Percentiles rank a stretch among this genome's conserved stretches.
phyloP scores from a whole-genome alignment of 768 basidiomycete genomes.

The Sistotremastrum suecicum region DNA sequence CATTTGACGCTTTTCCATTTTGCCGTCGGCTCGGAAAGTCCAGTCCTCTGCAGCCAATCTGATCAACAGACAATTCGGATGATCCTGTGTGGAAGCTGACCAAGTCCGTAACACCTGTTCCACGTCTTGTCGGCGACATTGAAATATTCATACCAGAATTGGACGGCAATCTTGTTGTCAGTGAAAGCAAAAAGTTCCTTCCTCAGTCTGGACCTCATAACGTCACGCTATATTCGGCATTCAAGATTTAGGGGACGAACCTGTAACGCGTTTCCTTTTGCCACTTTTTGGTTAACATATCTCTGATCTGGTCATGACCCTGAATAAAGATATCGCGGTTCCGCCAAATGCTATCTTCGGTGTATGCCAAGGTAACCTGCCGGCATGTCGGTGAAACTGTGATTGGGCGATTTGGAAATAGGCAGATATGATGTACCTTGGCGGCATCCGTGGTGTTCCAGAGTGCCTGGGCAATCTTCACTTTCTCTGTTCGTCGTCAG shows the following conservation, averaged over 20 bases:
- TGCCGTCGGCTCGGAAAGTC: constrained; percentile 36
- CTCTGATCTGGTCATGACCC: constrained; percentile 29
- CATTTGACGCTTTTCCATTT: constrained; percentile 44
- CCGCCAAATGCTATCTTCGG: constrained; percentile 38
- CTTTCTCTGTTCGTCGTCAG: constrained; percentile 19
- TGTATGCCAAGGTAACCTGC: constrained; percentile 33
- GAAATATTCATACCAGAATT: constrained; percentile 37
- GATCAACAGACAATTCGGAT: constrained; percentile 5
- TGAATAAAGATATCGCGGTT: constrained; percentile 37
- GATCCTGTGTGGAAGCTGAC: constrained; percentile 13
- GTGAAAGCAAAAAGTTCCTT: constrained; percentile 42
- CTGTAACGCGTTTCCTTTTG: constrained; percentile 33
- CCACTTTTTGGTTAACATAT: constrained; percentile 40
- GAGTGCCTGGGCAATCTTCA: constrained; percentile 34
- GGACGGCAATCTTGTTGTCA: constrained; percentile 40
- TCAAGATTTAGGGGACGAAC: constrained; percentile 2
- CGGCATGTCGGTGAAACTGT: constrained; percentile 7
- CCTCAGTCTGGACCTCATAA: constrained; percentile 14
- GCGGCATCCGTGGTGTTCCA: constrained; percentile 27
- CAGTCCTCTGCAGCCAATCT: constrained; percentile 29
- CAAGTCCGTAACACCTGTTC: constrained; percentile 34
- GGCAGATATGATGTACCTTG: constrained; percentile 9
- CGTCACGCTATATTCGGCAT: background rate
- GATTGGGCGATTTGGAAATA: background rate
- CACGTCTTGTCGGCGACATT: constrained; percentile 22